A percentile compares a stretch with the other conserved stretches of the same genome.
phyloP scores from a whole-genome alignment of 441 rosid genomes.

The Populus tomentosa region DNA sequence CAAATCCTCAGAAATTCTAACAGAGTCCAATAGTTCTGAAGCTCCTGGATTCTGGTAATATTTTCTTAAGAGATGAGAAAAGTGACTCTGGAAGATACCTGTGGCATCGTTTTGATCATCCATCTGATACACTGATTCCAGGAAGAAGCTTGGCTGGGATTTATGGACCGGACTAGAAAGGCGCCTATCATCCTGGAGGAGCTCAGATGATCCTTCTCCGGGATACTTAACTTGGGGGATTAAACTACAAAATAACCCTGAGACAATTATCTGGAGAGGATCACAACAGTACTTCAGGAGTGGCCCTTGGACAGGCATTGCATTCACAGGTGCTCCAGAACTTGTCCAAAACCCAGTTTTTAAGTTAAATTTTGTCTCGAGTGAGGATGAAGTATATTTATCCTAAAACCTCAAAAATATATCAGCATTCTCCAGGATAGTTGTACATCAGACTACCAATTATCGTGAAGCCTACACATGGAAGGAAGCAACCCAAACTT shows the following conservation, averaged over 20 bases:
- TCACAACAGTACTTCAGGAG: slow-evolving; percentile 19
- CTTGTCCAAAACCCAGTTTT: slow-evolving; percentile 22
- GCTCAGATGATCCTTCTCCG: slow-evolving; percentile 32
- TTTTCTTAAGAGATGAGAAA: slow-evolving; percentile 21
- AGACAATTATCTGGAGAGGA: slow-evolving; percentile 30
- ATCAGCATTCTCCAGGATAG: slow-evolving; percentile 2
- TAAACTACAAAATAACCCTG: slow-evolving; percentile 21
- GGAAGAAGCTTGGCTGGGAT: slow-evolving; percentile 41
- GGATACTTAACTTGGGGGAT: slow-evolving; percentile 32
- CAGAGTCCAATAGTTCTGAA: slow-evolving; percentile 11
- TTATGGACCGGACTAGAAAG: slow-evolving; percentile 20
- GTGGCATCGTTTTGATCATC: slow-evolving; percentile 49
- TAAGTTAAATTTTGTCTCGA: slow-evolving; percentile 19
- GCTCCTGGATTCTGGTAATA: slow-evolving; percentile 29
- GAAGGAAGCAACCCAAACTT: not conserved
- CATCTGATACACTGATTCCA: slow-evolving; percentile 36
- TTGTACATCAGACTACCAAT: slow-evolving; percentile 7
- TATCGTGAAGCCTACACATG: not conserved
- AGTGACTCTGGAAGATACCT: slow-evolving; percentile 16
- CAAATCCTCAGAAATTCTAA: too few species aligned
- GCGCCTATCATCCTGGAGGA: slow-evolving; percentile 33
- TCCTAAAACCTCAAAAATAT: slow-evolving; percentile 16
- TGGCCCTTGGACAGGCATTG: slow-evolving; percentile 37
- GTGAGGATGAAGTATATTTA: slow-evolving; percentile 28
- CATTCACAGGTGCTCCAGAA: slow-evolving; percentile 25